phyloP scores from a whole-genome alignment of 768 basidiomycete genomes.

The Pholiota conissans region DNA sequence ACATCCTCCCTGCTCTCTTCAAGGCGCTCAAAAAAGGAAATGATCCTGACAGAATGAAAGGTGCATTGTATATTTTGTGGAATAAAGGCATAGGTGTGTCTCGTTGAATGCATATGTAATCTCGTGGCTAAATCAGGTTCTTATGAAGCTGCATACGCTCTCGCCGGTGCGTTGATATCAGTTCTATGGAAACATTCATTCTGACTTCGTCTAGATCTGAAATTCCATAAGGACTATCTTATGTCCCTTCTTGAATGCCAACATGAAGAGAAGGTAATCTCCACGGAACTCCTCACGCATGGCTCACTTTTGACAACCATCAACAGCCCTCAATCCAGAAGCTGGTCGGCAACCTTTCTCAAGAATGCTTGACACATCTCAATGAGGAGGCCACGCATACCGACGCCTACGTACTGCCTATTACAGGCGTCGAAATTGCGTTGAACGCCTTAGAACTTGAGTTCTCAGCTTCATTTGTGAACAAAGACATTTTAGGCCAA shows the following conservation, averaged over 20 bases:
- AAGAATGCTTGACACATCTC: constrained; percentile 59
- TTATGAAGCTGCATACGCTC: constrained; percentile 60
- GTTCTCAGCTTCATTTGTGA: constrained; percentile 42
- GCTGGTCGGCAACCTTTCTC: constrained; percentile 58
- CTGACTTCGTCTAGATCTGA: constrained; percentile 44
- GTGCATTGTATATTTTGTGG: constrained; percentile 80
- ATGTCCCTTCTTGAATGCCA: constrained; percentile 71
- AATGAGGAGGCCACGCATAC: constrained; percentile 68
- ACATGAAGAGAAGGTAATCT: constrained; percentile 77
- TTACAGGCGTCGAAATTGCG: constrained; percentile 47
- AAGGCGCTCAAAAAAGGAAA: constrained; percentile 67
- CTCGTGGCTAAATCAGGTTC: not conserved
- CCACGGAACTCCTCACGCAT: not conserved
- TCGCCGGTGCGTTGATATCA: constrained; percentile 49
- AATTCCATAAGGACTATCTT: constrained; percentile 57
- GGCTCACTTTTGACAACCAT: constrained; percentile 1
- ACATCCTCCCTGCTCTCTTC: constrained; percentile 60
- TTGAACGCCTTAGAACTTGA: constrained; percentile 50
- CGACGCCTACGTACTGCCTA: constrained; percentile 53
- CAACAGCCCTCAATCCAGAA: constrained; percentile 75
- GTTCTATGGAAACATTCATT: not conserved
- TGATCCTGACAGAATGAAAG: constrained; percentile 94
- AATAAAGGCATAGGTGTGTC: constrained; percentile 67
- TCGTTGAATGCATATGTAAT: not conserved
- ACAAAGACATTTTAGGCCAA: constrained; percentile 41